A percentile compares a stretch with the other conserved stretches of the same genome.
phyloP scores from a whole-genome alignment of 78 protist species.

The Emiliania huxleyi region DNA sequence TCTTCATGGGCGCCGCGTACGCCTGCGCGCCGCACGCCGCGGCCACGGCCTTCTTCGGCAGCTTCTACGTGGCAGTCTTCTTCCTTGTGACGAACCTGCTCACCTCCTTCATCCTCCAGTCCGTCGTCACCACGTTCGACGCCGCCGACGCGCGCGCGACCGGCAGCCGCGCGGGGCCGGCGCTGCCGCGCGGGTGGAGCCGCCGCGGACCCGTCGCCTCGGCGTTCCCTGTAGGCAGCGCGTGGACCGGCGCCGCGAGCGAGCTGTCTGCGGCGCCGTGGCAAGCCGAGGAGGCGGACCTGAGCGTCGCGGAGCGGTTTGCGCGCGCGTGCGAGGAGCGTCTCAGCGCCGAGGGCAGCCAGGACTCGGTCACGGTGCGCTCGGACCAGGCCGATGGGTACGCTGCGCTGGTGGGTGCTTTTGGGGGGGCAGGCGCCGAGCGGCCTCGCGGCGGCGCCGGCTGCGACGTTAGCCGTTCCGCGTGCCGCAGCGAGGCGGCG shows the following conservation, averaged over 20 bases:
- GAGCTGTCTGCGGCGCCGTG: background rate
- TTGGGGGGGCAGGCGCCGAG: too few species aligned
- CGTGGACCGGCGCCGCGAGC: background rate
- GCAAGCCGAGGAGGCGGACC: background rate
- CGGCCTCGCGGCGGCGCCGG: too few species aligned
- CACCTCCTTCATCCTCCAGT: background rate
- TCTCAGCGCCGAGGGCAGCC: background rate
- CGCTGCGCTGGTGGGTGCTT: background rate
- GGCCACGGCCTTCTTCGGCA: background rate
- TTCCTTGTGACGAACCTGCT: background rate
- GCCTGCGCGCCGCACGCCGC: background rate
- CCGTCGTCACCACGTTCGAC: background rate
- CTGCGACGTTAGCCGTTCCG: too few species aligned
- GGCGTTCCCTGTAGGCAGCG: too few species aligned
- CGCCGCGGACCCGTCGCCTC: too few species aligned
- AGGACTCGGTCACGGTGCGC: background rate
- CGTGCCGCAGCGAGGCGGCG: too few species aligned
- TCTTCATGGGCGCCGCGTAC: background rate
- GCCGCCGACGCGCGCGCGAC: background rate
- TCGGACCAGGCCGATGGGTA: background rate
- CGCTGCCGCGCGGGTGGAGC: too few species aligned
- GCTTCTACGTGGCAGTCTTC: background rate
- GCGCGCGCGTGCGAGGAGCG: background rate
- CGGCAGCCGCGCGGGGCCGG: too few species aligned
- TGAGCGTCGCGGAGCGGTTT: background rate